Evolutionary conservation across 352 stramenopile species (phyloP), one percentile per base, ranked within the genome.

Genomic region (Plasmopara halstedii): DNA sequence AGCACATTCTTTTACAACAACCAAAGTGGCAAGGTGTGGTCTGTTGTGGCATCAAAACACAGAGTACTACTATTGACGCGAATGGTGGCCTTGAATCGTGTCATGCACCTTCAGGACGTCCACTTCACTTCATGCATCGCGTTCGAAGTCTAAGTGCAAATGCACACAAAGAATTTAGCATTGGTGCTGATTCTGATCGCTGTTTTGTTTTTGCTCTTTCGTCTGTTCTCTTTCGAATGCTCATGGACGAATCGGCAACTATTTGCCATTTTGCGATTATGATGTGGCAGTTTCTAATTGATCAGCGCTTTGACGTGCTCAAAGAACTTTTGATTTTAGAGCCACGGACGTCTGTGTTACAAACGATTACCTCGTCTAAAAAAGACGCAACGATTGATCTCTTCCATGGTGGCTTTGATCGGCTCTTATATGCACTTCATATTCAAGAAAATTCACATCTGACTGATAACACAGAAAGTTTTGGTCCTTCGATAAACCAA

Each of bases 281-380:
- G 11, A 41, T 80, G 14, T 88, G 76, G 79, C 73, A 91, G 49
- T 84, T 83, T 46, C 23, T 91, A 11, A 69, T 91, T 23, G 66
- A 85, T 49, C 79, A 84, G 22, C 70, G 76, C 4, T 73, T 81
- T 58, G 64, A 70, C 8, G 67, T 88, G 9, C 33, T 91, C 15
- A 88, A 86, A 29, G 79, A 91, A 22, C 41, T 91, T 9, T 41
- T 91, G 22, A 83, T 91, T 31, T 70, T 84, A 11, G 79, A 91
- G 35, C 65, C 74, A 2, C 81, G 81, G 7, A 50, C 64, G 6
- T 81, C 72, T 10, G 47, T 88, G 4, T 50, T 91, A 2, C 68
- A 83, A 38, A 85, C 78, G 7, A 87, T 88, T 15, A 73, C 75
- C 6, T 62, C 70, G 1, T 73, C 64, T n/a, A 84, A 87, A 38